phyloP scores from a whole-genome alignment of 345 rosid species.

The Iberis pinnata region DNA sequence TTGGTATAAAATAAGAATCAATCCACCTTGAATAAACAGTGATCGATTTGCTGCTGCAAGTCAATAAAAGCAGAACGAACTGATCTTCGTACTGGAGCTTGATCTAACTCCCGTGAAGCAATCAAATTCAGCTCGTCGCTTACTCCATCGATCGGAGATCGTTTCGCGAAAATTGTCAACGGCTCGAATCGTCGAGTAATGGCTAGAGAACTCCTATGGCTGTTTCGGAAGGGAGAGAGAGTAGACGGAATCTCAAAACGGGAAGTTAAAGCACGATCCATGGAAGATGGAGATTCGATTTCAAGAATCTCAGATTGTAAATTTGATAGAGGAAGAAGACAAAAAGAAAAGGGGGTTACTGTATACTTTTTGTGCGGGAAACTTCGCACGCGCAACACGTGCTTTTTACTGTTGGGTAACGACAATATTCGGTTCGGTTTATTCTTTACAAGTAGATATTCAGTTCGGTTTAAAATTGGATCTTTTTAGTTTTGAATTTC shows the following conservation, averaged over 20 bases:
- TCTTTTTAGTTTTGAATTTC: too few relatives aligned
- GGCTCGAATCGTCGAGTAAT: background rate
- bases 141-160: slow-evolving; percentile 46
- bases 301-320: background rate
- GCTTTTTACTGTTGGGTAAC: background rate
- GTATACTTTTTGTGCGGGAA: slow-evolving; percentile 27
- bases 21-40: slow-evolving; percentile 68
- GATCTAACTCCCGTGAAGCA: slow-evolving; percentile 61
- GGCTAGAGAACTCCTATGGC: background rate
- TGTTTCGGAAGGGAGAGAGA: slow-evolving; percentile 1
- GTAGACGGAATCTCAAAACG: slow-evolving; percentile 9
- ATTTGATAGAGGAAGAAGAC: slow-evolving; percentile 14
- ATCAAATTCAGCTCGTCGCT: slow-evolving; percentile 57
- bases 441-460: too few relatives aligned
- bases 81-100: slow-evolving; percentile 60
- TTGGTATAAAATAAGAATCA: background rate
- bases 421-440: too few relatives aligned
- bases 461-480: too few relatives aligned
- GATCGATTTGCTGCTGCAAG: slow-evolving; percentile 70
- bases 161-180: slow-evolving; percentile 17
- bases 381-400: slow-evolving; percentile 25
- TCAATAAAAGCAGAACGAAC: slow-evolving; percentile 66
- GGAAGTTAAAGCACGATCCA: slow-evolving; percentile 25
- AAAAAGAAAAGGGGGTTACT: background rate
- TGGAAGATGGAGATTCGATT: slow-evolving; percentile 13